Base-by-base conservation (phyloP, 768 basidiomycete genomes). In the Auricularia cornea region DNA sequence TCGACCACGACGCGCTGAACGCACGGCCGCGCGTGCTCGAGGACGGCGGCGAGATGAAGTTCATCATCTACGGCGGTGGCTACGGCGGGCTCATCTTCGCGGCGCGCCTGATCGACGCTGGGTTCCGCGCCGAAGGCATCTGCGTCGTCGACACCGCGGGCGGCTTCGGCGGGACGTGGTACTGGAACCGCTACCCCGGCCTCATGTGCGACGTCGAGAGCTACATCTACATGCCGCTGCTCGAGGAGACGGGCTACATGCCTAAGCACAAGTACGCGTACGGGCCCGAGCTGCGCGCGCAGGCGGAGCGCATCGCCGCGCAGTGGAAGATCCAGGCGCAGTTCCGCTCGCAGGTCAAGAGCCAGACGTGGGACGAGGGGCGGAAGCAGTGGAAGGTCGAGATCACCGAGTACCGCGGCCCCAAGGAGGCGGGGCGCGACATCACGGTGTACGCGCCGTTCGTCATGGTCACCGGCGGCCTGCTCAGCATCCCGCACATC, bases 101-200 rank as follows among this genome's bases (percentile, higher is more conserved):
- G 6, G 44, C 23, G 23, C 44, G 44, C 23, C 44, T 48, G 11
- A 48, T 48, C 23, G 20, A 48, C 6, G 44, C 16, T 6, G 44
- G 44, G 11, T 23, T 48, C 44, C 16, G 44, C 44, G 44, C 44
- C 20, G 16, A 18, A 6, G 44, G 20, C 44, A 48, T 48, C 16
- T 23, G 44, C 44, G 20, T 61, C 29, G 23, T 38, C 32, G 60
- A 61, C n/a, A 30, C 32, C 35, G 60, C n/a, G 11, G 30, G 20
- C 11, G 60, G 41, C 6, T 48, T 61, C 11, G 60, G 60, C 18
- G 60, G 60, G 18, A 61, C 60, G 14, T 61, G 60, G 60, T 61
- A 61, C 35, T 61, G 60, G 60, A 61, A 61, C 20, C 41, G 35
- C 35, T 61, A 61, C n/a, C 60, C 60, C 0, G 60, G 60, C 41